Evolutionary conservation across 352 stramenopile genomes (phyloP), one percentile per base, ranked within the genome.

Genomic region (Chrysophaeum taylorii): DNA sequence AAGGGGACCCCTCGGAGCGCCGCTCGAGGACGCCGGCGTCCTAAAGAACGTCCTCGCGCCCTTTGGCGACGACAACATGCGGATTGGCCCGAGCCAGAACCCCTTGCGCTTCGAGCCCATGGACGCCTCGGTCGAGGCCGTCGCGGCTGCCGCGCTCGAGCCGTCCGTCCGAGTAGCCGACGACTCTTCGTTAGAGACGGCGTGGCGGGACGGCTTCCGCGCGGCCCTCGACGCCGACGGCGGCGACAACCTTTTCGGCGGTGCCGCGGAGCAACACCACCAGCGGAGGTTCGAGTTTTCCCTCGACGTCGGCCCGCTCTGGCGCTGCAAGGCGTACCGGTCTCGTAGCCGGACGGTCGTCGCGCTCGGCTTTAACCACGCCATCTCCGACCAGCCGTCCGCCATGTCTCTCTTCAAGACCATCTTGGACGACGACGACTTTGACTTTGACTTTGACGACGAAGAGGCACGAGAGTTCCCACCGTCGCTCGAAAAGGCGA

Each of bases 361-460:
- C 0, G 18, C 87, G 1, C 82, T 87, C 72, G 73, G 74, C 15
- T 82, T 82, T 36, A 86, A 89, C 73, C 83, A 89, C 72, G 78
- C 77, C 38, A 85, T 87, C 70, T 84, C 75, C 0, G 83, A 89
- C 73, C 83, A 89, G 72, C 73, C 70, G 14, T 81, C 74, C 36
- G 81, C 79, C 9, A 85, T 84, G 73, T 61, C 78, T 2, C 66
- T 86, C 12, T 76, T 82, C 23, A 80, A 85, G 75, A 79, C 85
- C 70, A 73, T 87, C 45, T 39, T 89, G 38, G 25, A 69, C 23
- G 74, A 85, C 39, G 4, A 2, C 52, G 2, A 12, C 5, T 5
- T 5, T 2, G 2, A 36, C 52, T 31, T 25, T 12, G 18, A 16
- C 27, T 16, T 61, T 25, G 57, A 33, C 33, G 35, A 31, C 9